Percentiles rank a stretch among this genome's conserved stretches.
Conservation (phyloP, 2,329 filamentous ascomycete species). For the Arthroderma sp. region DNA sequence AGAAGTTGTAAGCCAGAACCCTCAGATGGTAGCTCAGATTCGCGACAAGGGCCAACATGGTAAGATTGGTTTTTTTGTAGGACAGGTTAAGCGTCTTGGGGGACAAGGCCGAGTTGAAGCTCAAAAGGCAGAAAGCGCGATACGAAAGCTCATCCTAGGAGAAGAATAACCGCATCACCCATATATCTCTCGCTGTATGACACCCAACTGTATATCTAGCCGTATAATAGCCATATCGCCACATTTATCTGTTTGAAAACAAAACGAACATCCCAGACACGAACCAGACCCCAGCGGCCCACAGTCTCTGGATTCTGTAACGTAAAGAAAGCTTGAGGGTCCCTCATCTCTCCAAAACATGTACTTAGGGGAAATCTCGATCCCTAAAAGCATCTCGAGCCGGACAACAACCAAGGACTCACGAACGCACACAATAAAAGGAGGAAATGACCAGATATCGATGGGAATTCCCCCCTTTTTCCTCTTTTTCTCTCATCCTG, state of each 20-base stretch:
- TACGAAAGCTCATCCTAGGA: slow-evolving; percentile 36
- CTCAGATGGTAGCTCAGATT: slow-evolving; percentile 47
- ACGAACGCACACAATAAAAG: too few relatives aligned
- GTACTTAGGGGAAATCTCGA: slow-evolving; percentile 34
- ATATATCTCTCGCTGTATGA: neutral
- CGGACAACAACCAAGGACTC: slow-evolving; percentile 13
- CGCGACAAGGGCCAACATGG: slow-evolving; percentile 45
- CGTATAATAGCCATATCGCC: too few relatives aligned
- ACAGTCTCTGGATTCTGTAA: neutral
- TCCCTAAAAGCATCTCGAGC: slow-evolving; percentile 35
- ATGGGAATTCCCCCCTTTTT: too few relatives aligned
- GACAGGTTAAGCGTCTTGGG: slow-evolving; percentile 52
- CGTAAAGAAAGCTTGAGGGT: neutral
- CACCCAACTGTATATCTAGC: too few relatives aligned
- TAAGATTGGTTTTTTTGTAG: slow-evolving; percentile 57
- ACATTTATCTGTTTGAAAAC: too few relatives aligned
- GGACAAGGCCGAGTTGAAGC: slow-evolving; percentile 51
- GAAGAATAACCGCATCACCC: neutral
- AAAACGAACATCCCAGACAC: too few relatives aligned
- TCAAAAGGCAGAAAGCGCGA: slow-evolving; percentile 40
- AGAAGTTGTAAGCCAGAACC: slow-evolving; percentile 40
- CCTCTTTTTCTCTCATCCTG: too few relatives aligned
- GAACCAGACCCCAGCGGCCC: too few relatives aligned
- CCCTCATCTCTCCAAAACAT: slow-evolving; percentile 30
- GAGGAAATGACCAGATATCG: too few relatives aligned